These are phyloP conservation scores for Ogataea corticis DNA, from an alignment of 805 yeast species.

Conservation along the genomic window DNA sequence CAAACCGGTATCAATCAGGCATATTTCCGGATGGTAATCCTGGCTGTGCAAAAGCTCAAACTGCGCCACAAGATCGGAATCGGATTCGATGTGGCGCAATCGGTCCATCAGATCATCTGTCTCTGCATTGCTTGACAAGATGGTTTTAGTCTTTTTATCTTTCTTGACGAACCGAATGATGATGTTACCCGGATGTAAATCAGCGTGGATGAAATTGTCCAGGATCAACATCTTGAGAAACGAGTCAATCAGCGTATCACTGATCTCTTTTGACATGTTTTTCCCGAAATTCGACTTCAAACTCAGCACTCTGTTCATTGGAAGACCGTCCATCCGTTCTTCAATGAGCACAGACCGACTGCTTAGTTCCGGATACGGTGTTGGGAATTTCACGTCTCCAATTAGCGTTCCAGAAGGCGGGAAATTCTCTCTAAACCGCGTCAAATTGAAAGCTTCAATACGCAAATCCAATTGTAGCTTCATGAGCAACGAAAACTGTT, in stretches of 20 bases:
- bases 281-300: conserved; percentile 44
- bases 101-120: conserved; percentile 46
- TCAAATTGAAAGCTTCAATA: conserved; percentile 82
- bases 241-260: conserved; percentile 85
- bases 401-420: conserved; percentile 30
- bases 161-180: conserved; percentile 49
- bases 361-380: conserved; percentile 63
- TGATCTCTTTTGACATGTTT: conserved; percentile 61
- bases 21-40: conserved; percentile 80
- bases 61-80: conserved; percentile 40
- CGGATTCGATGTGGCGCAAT: conserved; percentile 37
- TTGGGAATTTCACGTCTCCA: conserved; percentile 75
- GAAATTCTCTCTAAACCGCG: conserved; percentile 71
- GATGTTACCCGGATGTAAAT: conserved; percentile 95
- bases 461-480: conserved; percentile 83
- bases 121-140: conserved; percentile 47
- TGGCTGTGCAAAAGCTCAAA: conserved; percentile 44
- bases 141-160: conserved; percentile 39
- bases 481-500: conserved; percentile 84
- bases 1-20: conserved; percentile 90
- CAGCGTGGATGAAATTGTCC: conserved; percentile 95
- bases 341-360: conserved; percentile 79
- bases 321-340: conserved; percentile 79
- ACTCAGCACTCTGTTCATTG: conserved; percentile 70
- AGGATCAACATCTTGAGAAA: conserved; percentile 89